phyloP scores from a whole-genome alignment of 2,329 filamentous ascomycete species.

The Aspergillus glaucus region DNA sequence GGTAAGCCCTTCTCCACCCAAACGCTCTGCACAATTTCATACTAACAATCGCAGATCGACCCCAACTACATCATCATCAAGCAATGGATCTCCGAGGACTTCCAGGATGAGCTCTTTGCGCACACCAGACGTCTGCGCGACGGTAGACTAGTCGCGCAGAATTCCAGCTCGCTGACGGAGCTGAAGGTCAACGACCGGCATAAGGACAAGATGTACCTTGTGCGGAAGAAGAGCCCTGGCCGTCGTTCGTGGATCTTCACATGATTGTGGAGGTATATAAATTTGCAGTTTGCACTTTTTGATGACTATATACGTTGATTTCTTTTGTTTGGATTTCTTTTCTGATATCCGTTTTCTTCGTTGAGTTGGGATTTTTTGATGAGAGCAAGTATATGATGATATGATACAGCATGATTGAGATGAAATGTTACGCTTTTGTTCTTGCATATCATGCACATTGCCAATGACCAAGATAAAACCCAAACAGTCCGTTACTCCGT shows the following conservation, averaged over 20 bases:
- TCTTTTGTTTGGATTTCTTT: slow-evolving; percentile 8
- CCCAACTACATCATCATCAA: slow-evolving; percentile 67
- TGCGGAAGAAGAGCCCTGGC: slow-evolving; percentile 39
- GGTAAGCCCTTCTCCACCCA: slow-evolving; percentile 24
- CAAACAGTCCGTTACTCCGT: background rate
- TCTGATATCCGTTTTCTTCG: slow-evolving; percentile 1
- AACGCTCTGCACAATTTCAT: background rate
- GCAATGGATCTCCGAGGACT: slow-evolving; percentile 63
- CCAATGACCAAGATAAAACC: background rate
- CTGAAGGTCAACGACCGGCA: slow-evolving; percentile 37
- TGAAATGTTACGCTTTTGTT: background rate
- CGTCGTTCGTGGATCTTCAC: slow-evolving; percentile 30
- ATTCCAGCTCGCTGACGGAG: slow-evolving; percentile 33
- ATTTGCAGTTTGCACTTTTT: background rate
- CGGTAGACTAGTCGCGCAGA: slow-evolving; percentile 35
- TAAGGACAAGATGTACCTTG: slow-evolving; percentile 41
- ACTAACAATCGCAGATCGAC: slow-evolving; percentile 41
- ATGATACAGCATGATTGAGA: slow-evolving; percentile 2
- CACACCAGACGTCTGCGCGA: slow-evolving; percentile 63
- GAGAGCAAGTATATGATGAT: background rate
- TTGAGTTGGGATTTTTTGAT: background rate
- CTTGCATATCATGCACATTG: background rate
- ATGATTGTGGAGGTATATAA: slow-evolving; percentile 9
- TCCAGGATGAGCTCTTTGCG: slow-evolving; percentile 66
- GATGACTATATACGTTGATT: background rate